These are phyloP conservation scores for Coprinopsis sp. DNA, from an alignment of 768 basidiomycete genomes.

Conservation along the genomic window DNA sequence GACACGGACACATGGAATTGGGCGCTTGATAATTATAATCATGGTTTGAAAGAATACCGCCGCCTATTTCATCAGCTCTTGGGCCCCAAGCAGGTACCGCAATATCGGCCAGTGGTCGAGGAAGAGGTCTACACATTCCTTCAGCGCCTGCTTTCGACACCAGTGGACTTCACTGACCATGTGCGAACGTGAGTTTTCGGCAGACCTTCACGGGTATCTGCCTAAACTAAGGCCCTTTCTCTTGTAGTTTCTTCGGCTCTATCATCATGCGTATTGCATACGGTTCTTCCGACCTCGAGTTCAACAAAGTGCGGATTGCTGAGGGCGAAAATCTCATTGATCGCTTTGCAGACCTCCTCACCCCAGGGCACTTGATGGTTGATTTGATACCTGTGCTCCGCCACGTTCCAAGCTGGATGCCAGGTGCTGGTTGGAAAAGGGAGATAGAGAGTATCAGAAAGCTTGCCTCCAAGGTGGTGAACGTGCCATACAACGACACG, in stretches of 20 bases:
- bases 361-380: slow-evolving; percentile 28
- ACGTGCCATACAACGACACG: slow-evolving; percentile 11
- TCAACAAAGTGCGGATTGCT: neutral
- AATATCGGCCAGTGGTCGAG: slow-evolving; percentile 15
- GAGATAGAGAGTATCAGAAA: slow-evolving; percentile 9
- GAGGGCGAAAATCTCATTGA: slow-evolving; percentile 61
- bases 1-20: slow-evolving; percentile 5
- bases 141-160: neutral
- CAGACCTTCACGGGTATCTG: neutral
- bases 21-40: slow-evolving; percentile 16
- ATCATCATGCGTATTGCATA: slow-evolving; percentile 1
- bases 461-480: slow-evolving; percentile 10
- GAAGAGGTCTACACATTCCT: slow-evolving; percentile 2
- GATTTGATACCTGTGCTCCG: slow-evolving; percentile 22
- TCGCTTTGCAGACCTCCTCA: slow-evolving; percentile 22
- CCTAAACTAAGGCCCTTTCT: neutral
- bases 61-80: slow-evolving; percentile 23
- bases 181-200: neutral
- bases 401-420: slow-evolving; percentile 34
- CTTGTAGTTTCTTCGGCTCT: neutral
- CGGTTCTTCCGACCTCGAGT: neutral
- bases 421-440: slow-evolving; percentile 41
- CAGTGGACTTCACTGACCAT: neutral
- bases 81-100: slow-evolving; percentile 11
- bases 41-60: slow-evolving; percentile 19